These are phyloP conservation scores for Nakazawaea ishiwadae DNA, from an alignment of 805 yeast genomes.

Conservation along the genomic window DNA sequence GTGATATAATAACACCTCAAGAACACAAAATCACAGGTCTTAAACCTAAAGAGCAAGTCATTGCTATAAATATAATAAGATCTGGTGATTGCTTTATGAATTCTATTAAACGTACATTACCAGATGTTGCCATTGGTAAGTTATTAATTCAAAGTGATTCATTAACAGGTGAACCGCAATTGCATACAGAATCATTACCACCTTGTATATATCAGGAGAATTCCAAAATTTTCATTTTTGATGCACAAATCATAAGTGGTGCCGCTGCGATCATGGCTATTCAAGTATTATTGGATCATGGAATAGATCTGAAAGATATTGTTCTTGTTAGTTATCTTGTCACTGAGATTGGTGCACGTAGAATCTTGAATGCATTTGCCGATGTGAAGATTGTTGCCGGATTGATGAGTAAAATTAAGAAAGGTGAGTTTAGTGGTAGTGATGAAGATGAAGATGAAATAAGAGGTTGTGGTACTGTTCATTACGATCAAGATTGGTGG, in stretches of 20 bases:
- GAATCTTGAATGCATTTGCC: constrained; percentile 73
- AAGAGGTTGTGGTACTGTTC: constrained; percentile 26
- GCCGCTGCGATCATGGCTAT: constrained; percentile 95
- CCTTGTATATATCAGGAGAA: constrained; percentile 19
- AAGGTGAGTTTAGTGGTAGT: constrained; percentile 14
- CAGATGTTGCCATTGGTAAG: constrained; percentile 78
- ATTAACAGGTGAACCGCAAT: constrained; percentile 87
- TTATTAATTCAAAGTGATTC: constrained; percentile 84
- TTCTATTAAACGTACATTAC: constrained; percentile 69
- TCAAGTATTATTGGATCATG: constrained; percentile 81
- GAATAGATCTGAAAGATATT: constrained; percentile 56
- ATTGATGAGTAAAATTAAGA: constrained; percentile 41
- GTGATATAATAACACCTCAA: constrained; percentile 26
- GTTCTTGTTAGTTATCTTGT: constrained; percentile 67
- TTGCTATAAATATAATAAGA: constrained; percentile 77
- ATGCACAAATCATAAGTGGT: constrained; percentile 87
- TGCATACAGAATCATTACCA: constrained; percentile 80
- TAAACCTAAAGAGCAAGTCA: constrained; percentile 39
- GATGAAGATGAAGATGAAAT: constrained; percentile 4
- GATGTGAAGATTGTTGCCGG: constrained; percentile 67
- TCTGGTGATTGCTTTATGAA: constrained; percentile 92
- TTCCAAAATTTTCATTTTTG: constrained; percentile 62
- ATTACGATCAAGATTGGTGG: constrained; percentile 50
- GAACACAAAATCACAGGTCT: constrained; percentile 21
- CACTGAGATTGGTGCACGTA: constrained; percentile 71